Conservation (phyloP, 2,329 filamentous ascomycete genomes). For the Colletotrichum incanum region DNA sequence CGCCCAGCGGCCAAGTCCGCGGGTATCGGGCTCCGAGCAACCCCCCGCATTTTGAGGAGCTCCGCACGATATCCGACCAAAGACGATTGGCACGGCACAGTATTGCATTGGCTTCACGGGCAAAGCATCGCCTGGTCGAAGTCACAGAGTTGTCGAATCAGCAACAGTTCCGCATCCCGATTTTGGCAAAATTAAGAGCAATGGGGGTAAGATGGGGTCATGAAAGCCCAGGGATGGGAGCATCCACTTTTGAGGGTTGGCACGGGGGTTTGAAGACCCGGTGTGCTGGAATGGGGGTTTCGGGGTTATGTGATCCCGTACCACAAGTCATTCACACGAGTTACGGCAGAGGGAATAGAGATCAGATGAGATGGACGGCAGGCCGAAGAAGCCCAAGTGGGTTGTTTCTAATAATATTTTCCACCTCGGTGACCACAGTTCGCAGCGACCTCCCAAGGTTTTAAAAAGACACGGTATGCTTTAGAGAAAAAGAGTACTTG, state of each 20-base stretch:
- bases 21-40: background rate
- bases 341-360: background rate
- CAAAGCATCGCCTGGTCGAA: background rate
- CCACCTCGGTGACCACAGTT: background rate
- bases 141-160: conserved; percentile 15
- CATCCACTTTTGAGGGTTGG: background rate
- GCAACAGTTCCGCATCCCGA: background rate
- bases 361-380: background rate
- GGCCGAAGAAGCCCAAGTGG: background rate
- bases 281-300: background rate
- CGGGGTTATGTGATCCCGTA: conserved; percentile 20
- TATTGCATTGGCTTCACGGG: conserved; percentile 3
- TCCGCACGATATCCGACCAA: background rate
- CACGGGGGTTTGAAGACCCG: conserved; percentile 25
- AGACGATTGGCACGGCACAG: conserved; percentile 15
- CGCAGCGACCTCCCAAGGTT: background rate
- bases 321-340: background rate
- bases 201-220: conserved; percentile 11
- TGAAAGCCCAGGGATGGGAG: background rate
- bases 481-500: background rate
- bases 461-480: background rate
- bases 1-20: conserved; percentile 12
- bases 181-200: background rate
- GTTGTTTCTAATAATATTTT: background rate
- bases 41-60: conserved; percentile 39